phyloP scores from a whole-genome alignment of 495 filamentous ascomycete species.

The Haplographium delicatum region DNA sequence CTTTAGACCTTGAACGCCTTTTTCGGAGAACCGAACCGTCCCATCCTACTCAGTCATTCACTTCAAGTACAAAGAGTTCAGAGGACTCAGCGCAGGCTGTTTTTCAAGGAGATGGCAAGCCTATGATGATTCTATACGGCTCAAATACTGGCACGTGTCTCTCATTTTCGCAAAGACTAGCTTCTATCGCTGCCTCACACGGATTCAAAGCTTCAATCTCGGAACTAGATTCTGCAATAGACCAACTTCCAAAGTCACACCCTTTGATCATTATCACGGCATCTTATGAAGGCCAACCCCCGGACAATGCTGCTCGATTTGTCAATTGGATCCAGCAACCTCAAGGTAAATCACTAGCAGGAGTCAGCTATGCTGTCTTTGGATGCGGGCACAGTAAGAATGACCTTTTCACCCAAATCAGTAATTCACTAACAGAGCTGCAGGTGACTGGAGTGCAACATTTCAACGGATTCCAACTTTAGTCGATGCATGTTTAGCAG shows the following conservation, averaged over 20 bases:
- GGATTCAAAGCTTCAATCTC: constrained; percentile 56
- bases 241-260: constrained; percentile 51
- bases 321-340: too few species aligned
- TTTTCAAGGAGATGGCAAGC: too few species aligned
- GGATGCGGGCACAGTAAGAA: constrained; percentile 34
- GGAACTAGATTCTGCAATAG: constrained; percentile 53
- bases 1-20: constrained; percentile 51
- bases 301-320: constrained; percentile 67
- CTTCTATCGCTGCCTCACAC: constrained; percentile 50
- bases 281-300: constrained; percentile 69
- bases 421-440: constrained; percentile 20
- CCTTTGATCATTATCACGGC: constrained; percentile 64
- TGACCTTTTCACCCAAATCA: not conserved
- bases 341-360: too few species aligned
- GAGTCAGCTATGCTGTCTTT: too few species aligned
- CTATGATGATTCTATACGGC: constrained; percentile 64
- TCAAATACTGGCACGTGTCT: constrained; percentile 73
- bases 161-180: constrained; percentile 54
- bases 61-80: not conserved
- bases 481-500: constrained; percentile 46
- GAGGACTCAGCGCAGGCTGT: constrained; percentile 25
- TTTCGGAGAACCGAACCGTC: constrained; percentile 9
- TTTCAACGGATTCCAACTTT: constrained; percentile 66
- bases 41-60: not conserved
- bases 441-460: constrained; percentile 58